phyloP scores from a whole-genome alignment of 345 rosid genomes.

The Citrus unshiu region DNA sequence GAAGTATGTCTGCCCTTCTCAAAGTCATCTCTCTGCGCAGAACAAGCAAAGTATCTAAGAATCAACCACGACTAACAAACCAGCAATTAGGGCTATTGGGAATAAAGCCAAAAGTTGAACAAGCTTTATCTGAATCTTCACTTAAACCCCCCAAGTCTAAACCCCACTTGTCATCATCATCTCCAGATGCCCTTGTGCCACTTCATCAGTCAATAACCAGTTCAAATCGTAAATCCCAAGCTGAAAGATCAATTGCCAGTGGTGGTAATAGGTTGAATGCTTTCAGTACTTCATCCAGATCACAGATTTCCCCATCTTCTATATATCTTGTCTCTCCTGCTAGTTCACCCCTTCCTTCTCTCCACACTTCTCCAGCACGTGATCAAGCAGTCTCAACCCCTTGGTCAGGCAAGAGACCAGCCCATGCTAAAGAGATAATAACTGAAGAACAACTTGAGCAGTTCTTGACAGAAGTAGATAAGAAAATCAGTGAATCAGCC shows the following conservation, averaged over 20 bases:
- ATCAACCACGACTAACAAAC: conserved; percentile 49
- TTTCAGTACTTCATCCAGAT: conserved; percentile 53
- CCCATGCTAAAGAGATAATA: conserved; percentile 56
- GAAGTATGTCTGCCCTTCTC: conserved; percentile 52
- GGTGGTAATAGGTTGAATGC: conserved; percentile 48
- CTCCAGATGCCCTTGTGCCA: conserved; percentile 76
- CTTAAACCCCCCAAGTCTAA: conserved; percentile 67
- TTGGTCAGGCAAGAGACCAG: conserved; percentile 64
- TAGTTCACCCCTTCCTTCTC: conserved; percentile 49
- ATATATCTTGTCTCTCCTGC: conserved; percentile 61
- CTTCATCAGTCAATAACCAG: conserved; percentile 58
- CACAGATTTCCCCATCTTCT: conserved; percentile 63
- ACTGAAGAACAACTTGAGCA: conserved; percentile 90
- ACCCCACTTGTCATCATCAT: conserved; percentile 22
- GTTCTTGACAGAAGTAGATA: conserved; percentile 79
- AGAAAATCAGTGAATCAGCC: conserved; percentile 68
- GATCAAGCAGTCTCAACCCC: conserved; percentile 65
- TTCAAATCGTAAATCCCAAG: conserved; percentile 50
- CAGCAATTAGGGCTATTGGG: conserved; percentile 80
- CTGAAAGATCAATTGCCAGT: conserved; percentile 45
- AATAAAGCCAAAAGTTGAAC: conserved; percentile 57
- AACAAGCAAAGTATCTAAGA: conserved; percentile 40
- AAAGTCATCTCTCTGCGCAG: conserved; percentile 54
- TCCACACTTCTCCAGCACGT: conserved; percentile 58
- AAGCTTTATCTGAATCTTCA: conserved; percentile 37